Percentiles rank a stretch among this genome's conserved stretches.
These are phyloP conservation scores for Microsporum canis DNA, from an alignment of 2,329 filamentous ascomycete genomes.

Conservation along the genomic window DNA sequence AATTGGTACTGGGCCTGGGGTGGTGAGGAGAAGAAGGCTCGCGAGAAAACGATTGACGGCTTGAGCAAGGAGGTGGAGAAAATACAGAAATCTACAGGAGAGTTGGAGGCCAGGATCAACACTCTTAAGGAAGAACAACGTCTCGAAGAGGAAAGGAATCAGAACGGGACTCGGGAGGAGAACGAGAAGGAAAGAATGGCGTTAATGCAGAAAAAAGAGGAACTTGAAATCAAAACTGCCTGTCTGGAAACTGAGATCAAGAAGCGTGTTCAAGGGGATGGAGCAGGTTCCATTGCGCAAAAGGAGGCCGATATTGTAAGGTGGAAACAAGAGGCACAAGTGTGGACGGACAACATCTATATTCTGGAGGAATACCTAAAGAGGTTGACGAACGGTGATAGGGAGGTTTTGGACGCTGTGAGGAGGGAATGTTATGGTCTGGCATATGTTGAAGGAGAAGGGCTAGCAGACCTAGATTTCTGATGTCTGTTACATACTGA, in stretches of 20 bases:
- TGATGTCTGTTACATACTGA: conserved; percentile 7
- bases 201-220: conserved; percentile 9
- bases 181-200: conserved; percentile 9
- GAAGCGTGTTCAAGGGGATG: conserved; percentile 16
- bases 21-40: conserved; percentile 41
- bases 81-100: conserved; percentile 13
- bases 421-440: conserved; percentile 41
- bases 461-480: conserved; percentile 33
- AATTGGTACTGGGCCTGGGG: conserved; percentile 63
- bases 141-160: conserved; percentile 8
- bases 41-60: conserved; percentile 22
- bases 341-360: conserved; percentile 38
- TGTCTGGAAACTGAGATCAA: conserved; percentile 19
- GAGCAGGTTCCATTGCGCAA: conserved; percentile 19
- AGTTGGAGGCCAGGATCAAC: conserved; percentile 15
- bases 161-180: conserved; percentile 12
- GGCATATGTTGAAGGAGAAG: conserved; percentile 45
- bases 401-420: conserved; percentile 34
- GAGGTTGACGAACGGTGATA: conserved; percentile 32
- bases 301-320: conserved; percentile 25
- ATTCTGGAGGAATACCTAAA: conserved; percentile 32
- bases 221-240: conserved; percentile 7
- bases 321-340: conserved; percentile 24
- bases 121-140: conserved; percentile 12
- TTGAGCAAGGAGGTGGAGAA: conserved; percentile 27